Percentiles rank a stretch among this genome's conserved stretches.
Conservation (phyloP, 2,329 filamentous ascomycete genomes). For the Trichoderma brevicompactum region DNA sequence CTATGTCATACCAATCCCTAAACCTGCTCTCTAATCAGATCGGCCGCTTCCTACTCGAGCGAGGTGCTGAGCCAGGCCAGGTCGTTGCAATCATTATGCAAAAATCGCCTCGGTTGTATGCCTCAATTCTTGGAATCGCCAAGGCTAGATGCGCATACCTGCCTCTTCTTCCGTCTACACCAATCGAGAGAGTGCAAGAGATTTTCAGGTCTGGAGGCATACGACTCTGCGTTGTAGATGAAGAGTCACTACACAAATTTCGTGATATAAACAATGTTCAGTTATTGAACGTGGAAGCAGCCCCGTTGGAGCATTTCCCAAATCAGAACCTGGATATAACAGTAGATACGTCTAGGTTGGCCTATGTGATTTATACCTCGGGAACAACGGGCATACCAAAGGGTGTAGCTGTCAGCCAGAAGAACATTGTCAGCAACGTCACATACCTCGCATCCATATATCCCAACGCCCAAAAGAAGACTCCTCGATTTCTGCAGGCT, state of each 20-base stretch:
- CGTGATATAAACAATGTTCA: constrained; percentile 30
- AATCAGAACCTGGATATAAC: constrained; percentile 45
- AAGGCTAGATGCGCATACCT: constrained; percentile 80
- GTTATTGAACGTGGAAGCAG: constrained; percentile 43
- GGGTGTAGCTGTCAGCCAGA: constrained; percentile 76
- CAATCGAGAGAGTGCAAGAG: constrained; percentile 59
- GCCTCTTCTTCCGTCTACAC: constrained; percentile 76
- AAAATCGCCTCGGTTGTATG: constrained; percentile 74
- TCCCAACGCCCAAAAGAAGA: constrained; percentile 48
- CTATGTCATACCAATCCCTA: constrained; percentile 66
- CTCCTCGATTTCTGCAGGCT: constrained; percentile 73
- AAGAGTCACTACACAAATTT: constrained; percentile 32
- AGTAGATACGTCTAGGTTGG: constrained; percentile 56
- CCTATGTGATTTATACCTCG: constrained; percentile 83
- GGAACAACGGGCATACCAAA: constrained; percentile 83
- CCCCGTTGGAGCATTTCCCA: constrained; percentile 38
- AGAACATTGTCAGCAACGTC: constrained; percentile 79
- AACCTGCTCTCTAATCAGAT: constrained; percentile 67
- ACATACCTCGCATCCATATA: constrained; percentile 68
- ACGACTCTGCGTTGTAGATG: constrained; percentile 50
- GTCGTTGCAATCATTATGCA: constrained; percentile 77
- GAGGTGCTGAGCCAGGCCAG: constrained; percentile 55
- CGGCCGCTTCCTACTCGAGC: constrained; percentile 56
- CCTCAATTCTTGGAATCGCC: constrained; percentile 72
- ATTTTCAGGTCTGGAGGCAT: constrained; percentile 67